Percentiles rank a stretch among this genome's conserved stretches.
These are phyloP conservation scores for Crithidia mellificae DNA, from an alignment of 208 protist species.

Conservation along the genomic window DNA sequence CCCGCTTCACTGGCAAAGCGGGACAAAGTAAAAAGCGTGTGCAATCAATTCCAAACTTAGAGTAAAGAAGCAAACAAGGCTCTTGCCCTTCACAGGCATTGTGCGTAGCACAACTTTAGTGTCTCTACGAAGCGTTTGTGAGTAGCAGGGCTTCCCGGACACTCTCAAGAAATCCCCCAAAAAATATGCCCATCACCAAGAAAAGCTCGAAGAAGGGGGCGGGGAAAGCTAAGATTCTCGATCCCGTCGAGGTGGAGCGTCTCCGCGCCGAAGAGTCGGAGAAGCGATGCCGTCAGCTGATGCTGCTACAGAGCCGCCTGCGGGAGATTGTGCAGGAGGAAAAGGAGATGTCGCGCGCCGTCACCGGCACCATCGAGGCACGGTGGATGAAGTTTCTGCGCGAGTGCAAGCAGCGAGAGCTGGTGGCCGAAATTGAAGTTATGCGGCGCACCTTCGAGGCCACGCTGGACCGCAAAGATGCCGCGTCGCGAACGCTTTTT, in stretches of 20 bases:
- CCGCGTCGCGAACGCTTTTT: conserved; percentile 89
- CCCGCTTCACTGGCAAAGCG: too few species aligned
- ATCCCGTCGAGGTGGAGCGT: conserved; percentile 46
- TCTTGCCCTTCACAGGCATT: too few species aligned
- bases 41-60: too few species aligned
- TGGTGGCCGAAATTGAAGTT: conserved; percentile 90
- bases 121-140: too few species aligned
- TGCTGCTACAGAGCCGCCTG: conserved; percentile 71
- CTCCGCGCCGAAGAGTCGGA: conserved; percentile 77
- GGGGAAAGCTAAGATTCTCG: conserved; percentile 56
- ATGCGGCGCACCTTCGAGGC: conserved; percentile 89
- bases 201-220: conserved; percentile 22
- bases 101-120: too few species aligned
- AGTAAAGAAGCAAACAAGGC: too few species aligned
- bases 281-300: conserved; percentile 63
- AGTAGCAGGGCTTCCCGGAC: too few species aligned
- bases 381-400: conserved; percentile 92
- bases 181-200: conserved; percentile 32
- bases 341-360: conserved; percentile 52
- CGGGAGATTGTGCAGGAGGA: conserved; percentile 84
- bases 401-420: conserved; percentile 92
- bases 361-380: conserved; percentile 67
- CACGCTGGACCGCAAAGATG: conserved; percentile 93
- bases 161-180: too few species aligned
- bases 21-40: too few species aligned